These are phyloP conservation scores for Hondaea fermentalgiana DNA, from an alignment of 108 stramenopile genomes.

Conservation along the genomic window DNA sequence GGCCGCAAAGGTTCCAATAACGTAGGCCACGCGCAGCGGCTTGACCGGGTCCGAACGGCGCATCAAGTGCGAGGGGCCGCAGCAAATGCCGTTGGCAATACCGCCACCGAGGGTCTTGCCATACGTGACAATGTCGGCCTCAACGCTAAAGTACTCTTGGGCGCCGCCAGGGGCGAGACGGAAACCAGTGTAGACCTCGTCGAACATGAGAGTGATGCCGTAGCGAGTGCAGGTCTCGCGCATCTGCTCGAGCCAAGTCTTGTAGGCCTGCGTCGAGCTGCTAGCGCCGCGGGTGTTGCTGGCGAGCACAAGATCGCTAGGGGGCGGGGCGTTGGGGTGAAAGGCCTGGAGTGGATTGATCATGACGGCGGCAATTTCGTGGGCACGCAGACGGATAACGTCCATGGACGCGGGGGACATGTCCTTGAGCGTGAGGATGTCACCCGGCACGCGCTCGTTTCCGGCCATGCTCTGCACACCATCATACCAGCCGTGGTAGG, in stretches of 20 bases:
- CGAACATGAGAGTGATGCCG: conserved; percentile 14
- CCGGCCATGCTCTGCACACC: conserved; percentile 25
- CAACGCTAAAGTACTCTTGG: conserved; percentile 27
- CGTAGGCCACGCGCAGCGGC: conserved; percentile 22
- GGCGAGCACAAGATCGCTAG: neutral
- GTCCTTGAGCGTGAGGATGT: conserved; percentile 27
- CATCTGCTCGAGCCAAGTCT: conserved; percentile 15
- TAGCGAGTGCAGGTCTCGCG: neutral
- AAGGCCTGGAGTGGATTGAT: conserved; percentile 26
- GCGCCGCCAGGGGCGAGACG: conserved; percentile 29
- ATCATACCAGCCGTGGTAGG: conserved; percentile 32
- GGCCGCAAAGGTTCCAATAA: conserved; percentile 26
- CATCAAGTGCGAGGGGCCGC: conserved; percentile 23
- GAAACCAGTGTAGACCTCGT: conserved; percentile 31
- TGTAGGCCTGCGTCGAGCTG: neutral
- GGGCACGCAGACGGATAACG: neutral
- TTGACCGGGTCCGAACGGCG: conserved; percentile 19
- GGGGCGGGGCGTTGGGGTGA: conserved; percentile 21
- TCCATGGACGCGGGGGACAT: conserved; percentile 9
- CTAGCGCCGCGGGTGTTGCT: conserved; percentile 15
- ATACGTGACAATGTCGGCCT: conserved; percentile 27
- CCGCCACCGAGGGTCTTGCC: conserved; percentile 27
- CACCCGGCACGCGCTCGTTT: conserved; percentile 8
- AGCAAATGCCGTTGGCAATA: conserved; percentile 21
- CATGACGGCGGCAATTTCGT: conserved; percentile 21